Percentiles rank a stretch among this genome's conserved stretches.
Evolutionary conservation across 2,329 filamentous ascomycete species (phyloP).

Genomic region (Coleophoma cylindrospora): DNA sequence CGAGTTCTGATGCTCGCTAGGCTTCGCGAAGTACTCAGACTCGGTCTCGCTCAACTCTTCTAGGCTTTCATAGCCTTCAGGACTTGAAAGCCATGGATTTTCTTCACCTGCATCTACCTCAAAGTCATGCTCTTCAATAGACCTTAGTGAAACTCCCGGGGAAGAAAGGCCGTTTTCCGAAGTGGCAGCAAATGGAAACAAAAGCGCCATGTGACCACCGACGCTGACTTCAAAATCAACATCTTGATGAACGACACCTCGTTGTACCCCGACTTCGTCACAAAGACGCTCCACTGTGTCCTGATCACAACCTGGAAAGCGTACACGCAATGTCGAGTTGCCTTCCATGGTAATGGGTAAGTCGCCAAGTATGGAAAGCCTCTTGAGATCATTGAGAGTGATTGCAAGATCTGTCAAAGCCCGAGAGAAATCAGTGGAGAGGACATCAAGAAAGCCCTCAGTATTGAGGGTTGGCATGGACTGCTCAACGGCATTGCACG

Average conservation of each 20-base stretch:
- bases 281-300: constrained; percentile 78
- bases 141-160: constrained; percentile 33
- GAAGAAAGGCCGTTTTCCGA: constrained; percentile 31
- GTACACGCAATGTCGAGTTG: constrained; percentile 62
- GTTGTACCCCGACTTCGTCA: constrained; percentile 77
- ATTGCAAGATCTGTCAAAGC: constrained; percentile 78
- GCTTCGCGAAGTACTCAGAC: constrained; percentile 22
- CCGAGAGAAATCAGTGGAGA: constrained; percentile 84
- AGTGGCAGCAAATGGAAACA: constrained; percentile 80
- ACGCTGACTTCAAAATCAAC: constrained; percentile 61
- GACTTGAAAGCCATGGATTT: constrained; percentile 21
- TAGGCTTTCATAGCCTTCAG: constrained; percentile 25
- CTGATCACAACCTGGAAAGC: constrained; percentile 87
- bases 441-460: constrained; percentile 76
- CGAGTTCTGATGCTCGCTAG: constrained; percentile 29
- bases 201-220: constrained; percentile 69
- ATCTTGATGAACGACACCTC: constrained; percentile 77
- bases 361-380: constrained; percentile 73
- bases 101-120: constrained; percentile 17
- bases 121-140: constrained; percentile 31
- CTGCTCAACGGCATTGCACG: constrained; percentile 31
- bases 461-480: constrained; percentile 65
- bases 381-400: constrained; percentile 75
- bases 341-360: constrained; percentile 70
- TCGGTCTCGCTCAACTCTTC: constrained; percentile 20